Evolutionary conservation across 805 yeast genomes (phyloP), one percentile per base, ranked within the genome.

Genomic region (Metschnikowia vanudenii): DNA sequence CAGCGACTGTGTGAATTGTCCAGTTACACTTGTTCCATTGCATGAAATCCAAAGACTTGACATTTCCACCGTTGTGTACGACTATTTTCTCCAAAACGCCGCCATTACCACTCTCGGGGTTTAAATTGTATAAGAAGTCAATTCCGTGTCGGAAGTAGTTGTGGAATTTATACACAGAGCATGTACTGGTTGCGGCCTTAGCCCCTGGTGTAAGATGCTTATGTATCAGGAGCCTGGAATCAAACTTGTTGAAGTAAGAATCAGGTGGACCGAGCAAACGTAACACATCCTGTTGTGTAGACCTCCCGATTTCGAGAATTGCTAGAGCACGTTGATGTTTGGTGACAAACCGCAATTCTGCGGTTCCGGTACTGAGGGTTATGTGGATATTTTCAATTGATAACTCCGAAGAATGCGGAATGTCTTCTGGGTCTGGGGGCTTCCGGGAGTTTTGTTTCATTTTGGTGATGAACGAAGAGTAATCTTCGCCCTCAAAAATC

Each of bases 61-160:
- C 67, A 4, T 73, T 58, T 9, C 72, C 67, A 30, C 83, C 84
- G 50, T 71, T 71, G 56, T 81, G 85, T 9, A 79, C 32, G 1
- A 79, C 67, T 3, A 81, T 48, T 48, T 80, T 80, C 32, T 64
- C 65, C 16, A 80, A 62, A 1, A 65, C 58, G 3, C 77, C 73
- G 18, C 61, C 57, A 33, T 46, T 46, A 18, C 51, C 52, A 20
- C 51, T 48, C 13, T 53, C 51, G 8, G 54, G 53, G 47, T 63
- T 64, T 30, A 76, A 62, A 33, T 73, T 72, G 59, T 79, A 81
- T 19, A 80, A 60, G 8, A 80, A 58, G 58, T 81, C 87, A 34
- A 80, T 61, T 0, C 87, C 87, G 52, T 58, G 68, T 18, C 69
- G 58, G 58, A 73, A 81, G 57, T 81, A 81, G 56, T 81, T 81